phyloP scores from a whole-genome alignment of 805 yeast genomes.

The Vanderwaltozyma polyspora region DNA sequence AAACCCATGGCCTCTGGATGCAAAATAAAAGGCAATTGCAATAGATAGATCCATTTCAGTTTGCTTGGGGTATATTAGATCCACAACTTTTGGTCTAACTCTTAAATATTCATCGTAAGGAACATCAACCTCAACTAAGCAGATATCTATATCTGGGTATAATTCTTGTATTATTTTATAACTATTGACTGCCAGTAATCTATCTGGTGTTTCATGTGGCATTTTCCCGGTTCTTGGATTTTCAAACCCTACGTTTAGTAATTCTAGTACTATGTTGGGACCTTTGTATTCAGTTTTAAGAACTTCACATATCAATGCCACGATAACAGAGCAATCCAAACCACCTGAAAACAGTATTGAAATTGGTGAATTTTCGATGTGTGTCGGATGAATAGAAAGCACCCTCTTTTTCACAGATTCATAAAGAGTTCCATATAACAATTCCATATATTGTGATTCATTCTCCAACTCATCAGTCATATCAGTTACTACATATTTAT shows the following conservation, averaged over 20 bases:
- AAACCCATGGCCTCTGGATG: constrained; percentile 49
- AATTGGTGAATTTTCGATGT: constrained; percentile 29
- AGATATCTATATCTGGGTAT: constrained; percentile 34
- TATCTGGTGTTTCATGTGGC: constrained; percentile 73
- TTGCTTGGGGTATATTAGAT: constrained; percentile 67
- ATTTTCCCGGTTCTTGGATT: constrained; percentile 62
- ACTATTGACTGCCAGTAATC: constrained; percentile 60
- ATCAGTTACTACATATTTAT: constrained; percentile 13
- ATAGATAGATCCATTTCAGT: constrained; percentile 95
- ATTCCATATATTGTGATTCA: constrained; percentile 4
- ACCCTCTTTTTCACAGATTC: constrained; percentile 40
- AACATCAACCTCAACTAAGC: constrained; percentile 60
- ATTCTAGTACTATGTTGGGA: constrained; percentile 38
- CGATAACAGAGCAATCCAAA: constrained; percentile 77
- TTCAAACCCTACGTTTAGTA: constrained; percentile 87
- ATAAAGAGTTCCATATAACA: constrained; percentile 25
- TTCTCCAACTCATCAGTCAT: constrained; percentile 11
- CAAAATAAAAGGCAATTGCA: constrained; percentile 91
- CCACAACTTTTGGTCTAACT: constrained; percentile 41
- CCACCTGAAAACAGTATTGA: constrained; percentile 90
- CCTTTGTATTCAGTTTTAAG: constrained; percentile 11
- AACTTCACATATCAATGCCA: constrained; percentile 35
- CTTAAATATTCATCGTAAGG: constrained; percentile 52
- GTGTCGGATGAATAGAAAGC: constrained; percentile 49
- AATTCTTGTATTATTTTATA: constrained; percentile 38